A percentile compares a stretch with the other conserved stretches of the same genome.
phyloP scores from a whole-genome alignment of 768 basidiomycete species.

The Pholiota microspora region DNA sequence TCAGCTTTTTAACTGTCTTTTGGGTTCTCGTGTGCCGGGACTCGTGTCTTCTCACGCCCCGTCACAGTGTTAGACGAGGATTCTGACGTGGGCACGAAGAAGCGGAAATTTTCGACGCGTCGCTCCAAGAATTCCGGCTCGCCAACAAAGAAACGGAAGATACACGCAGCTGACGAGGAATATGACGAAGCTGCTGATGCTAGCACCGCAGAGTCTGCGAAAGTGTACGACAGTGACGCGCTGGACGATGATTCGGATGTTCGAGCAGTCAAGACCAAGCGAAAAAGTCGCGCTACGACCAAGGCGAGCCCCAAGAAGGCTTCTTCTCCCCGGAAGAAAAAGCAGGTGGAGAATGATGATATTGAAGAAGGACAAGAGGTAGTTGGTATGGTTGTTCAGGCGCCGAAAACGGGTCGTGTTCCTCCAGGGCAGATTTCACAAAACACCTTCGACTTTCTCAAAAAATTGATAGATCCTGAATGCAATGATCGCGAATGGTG shows the following conservation, averaged over 20 bases:
- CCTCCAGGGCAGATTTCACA: constrained; percentile 84
- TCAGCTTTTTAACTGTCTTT: too few species aligned
- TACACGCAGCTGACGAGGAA: neutral
- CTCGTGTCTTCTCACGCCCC: too few species aligned
- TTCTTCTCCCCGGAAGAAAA: constrained; percentile 27
- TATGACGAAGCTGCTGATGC: neutral
- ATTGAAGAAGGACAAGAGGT: constrained; percentile 61
- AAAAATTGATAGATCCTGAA: constrained; percentile 64
- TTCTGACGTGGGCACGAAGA: constrained; percentile 1
- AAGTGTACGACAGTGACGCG: constrained; percentile 42
- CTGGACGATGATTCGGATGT: constrained; percentile 40
- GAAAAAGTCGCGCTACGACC: neutral
- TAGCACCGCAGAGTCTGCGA: neutral
- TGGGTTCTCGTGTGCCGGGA: too few species aligned
- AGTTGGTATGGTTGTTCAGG: constrained; percentile 75
- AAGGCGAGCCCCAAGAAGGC: constrained; percentile 11
- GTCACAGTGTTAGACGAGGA: constrained; percentile 9
- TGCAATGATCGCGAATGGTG: constrained; percentile 87
- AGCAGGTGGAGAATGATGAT: constrained; percentile 30
- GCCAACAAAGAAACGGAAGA: neutral
- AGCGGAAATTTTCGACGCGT: neutral
- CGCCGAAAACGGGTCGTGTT: constrained; percentile 82
- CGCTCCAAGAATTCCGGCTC: neutral
- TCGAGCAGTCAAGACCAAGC: constrained; percentile 24
- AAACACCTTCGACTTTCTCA: constrained; percentile 81